A percentile compares a stretch with the other conserved stretches of the same genome.
These are phyloP conservation scores for Termitomyces sp. DNA, from an alignment of 768 basidiomycete species.

Conservation along the genomic window DNA sequence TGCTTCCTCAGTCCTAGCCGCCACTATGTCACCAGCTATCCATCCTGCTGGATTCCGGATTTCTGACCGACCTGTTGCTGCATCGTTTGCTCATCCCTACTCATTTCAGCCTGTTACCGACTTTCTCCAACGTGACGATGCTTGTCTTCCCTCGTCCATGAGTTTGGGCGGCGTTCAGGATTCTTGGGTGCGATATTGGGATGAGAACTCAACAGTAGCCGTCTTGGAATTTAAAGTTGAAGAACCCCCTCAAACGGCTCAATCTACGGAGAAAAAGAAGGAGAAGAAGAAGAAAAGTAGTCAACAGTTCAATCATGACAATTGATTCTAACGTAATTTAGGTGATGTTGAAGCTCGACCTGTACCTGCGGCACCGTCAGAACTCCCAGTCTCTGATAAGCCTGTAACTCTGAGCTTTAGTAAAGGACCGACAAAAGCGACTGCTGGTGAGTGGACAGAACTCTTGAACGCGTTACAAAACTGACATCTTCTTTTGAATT, in stretches of 20 bases:
- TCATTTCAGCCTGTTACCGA: conserved; percentile 83
- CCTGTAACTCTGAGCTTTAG: conserved; percentile 76
- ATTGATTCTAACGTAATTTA: not conserved
- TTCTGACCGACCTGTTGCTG: conserved; percentile 81
- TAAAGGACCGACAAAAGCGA: conserved; percentile 38
- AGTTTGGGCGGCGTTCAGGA: conserved; percentile 69
- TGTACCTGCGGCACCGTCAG: conserved; percentile 48
- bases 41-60: conserved; percentile 96
- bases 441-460: conserved; percentile 15
- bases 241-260: conserved; percentile 35
- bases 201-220: conserved; percentile 73
- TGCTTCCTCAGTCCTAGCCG: conserved; percentile 74
- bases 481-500: conserved; percentile 10
- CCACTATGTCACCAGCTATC: conserved; percentile 80
- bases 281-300: conserved; percentile 60
- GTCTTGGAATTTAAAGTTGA: conserved; percentile 79
- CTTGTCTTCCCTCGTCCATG: conserved; percentile 61
- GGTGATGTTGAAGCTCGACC: conserved; percentile 27
- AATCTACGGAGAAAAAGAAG: conserved; percentile 36
- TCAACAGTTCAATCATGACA: not conserved
- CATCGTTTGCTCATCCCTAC: conserved; percentile 88
- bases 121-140: conserved; percentile 69
- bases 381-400: conserved; percentile 70
- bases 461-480: not conserved
- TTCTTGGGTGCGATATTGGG: conserved; percentile 87